Conservation (phyloP, 164 flowering plant genomes). For the Sextonia rubra region DNA sequence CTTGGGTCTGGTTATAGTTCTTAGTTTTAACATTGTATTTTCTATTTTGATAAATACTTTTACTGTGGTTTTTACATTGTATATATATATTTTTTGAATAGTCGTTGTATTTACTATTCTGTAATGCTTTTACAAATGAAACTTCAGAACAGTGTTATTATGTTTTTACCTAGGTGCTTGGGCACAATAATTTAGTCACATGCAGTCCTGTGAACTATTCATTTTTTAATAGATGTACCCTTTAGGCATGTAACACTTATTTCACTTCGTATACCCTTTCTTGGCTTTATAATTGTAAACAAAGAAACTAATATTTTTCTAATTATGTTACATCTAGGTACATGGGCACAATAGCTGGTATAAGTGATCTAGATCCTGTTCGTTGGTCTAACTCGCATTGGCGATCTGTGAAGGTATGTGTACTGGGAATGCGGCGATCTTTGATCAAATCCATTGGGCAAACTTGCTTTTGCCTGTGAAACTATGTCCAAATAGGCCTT, state of each 20-base stretch:
- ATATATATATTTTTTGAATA: too few species aligned
- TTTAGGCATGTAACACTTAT: too few species aligned
- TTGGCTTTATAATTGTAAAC: not conserved
- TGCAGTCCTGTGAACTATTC: too few species aligned
- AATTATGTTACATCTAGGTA: constrained; percentile 39
- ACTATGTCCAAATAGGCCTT: not conserved
- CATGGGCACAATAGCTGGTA: constrained; percentile 92
- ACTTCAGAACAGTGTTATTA: too few species aligned
- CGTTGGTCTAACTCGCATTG: constrained; percentile 90
- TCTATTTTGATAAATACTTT: too few species aligned
- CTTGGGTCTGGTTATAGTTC: not conserved
- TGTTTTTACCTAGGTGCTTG: too few species aligned
- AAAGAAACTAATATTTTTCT: not conserved
- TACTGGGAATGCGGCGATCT: not conserved
- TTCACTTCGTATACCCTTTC: too few species aligned
- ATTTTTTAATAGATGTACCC: too few species aligned
- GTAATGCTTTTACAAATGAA: too few species aligned
- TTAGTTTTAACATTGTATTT: constrained; percentile 1
- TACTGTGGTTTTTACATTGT: too few species aligned
- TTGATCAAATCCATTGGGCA: not conserved
- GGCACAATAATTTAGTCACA: too few species aligned
- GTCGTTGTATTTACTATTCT: not conserved
- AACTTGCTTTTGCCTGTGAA: not conserved
- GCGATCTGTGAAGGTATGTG: constrained; percentile 86
- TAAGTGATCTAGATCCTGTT: constrained; percentile 71